Conservation (phyloP, 1,139 yeast genomes). For the Hyphopichia burtonii region DNA sequence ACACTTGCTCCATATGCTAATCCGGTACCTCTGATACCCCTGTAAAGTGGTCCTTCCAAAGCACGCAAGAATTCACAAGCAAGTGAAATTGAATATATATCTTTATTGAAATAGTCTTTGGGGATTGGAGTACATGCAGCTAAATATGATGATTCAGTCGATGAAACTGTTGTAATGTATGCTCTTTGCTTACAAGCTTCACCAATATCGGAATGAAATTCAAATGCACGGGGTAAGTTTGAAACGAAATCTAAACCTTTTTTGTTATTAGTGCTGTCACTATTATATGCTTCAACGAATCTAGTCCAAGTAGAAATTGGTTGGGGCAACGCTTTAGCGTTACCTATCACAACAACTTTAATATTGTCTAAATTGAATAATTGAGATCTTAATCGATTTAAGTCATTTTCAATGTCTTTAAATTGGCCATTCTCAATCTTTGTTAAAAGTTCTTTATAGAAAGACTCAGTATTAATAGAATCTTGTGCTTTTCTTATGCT, state of each 20-base stretch:
- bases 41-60: constrained; percentile 97
- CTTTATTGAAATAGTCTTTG: constrained; percentile 61
- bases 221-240: constrained; percentile 51
- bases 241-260: constrained; percentile 3
- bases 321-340: constrained; percentile 43
- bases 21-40: constrained; percentile 94
- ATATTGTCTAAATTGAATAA: constrained; percentile 61
- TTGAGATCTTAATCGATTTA: constrained; percentile 56
- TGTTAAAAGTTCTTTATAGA: constrained; percentile 49
- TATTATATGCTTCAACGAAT: constrained; percentile 29
- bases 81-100: constrained; percentile 67
- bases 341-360: constrained; percentile 73
- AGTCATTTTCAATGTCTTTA: constrained; percentile 45
- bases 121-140: constrained; percentile 63
- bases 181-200: constrained; percentile 53
- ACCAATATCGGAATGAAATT: constrained; percentile 61
- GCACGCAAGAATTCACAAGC: constrained; percentile 79
- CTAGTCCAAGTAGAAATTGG: constrained; percentile 68
- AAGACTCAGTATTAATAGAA: constrained; percentile 58
- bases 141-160: constrained; percentile 83
- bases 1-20: constrained; percentile 86
- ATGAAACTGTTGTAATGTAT: constrained; percentile 70
- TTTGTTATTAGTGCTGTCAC: no score
- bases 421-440: constrained; percentile 55
- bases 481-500: constrained; percentile 72